Percentiles rank a stretch among this genome's conserved stretches.
phyloP scores from a whole-genome alignment of 306 rosid genomes.

The Cucurbita moschata region DNA sequence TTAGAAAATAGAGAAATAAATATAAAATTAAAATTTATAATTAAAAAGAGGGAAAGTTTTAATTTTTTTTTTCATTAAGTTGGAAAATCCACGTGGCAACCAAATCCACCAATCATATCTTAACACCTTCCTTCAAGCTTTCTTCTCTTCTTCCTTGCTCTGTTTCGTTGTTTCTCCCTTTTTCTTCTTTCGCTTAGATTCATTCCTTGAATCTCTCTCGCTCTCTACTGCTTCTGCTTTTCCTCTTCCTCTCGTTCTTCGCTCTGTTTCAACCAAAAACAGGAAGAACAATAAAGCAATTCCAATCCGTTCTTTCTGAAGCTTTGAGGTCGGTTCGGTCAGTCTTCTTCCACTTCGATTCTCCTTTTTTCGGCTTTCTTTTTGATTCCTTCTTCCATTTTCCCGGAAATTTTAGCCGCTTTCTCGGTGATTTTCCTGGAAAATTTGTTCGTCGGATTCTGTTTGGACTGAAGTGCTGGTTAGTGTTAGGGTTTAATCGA shows the following conservation, averaged over 20 bases:
- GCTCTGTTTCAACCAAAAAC: neutral
- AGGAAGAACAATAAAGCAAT: neutral
- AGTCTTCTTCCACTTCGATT: neutral
- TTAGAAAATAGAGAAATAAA: too few relatives aligned
- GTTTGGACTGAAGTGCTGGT: neutral
- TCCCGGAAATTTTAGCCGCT: slow-evolving; percentile 7
- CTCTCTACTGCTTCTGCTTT: neutral
- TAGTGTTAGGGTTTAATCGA: neutral
- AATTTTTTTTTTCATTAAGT: neutral
- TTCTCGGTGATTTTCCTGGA: slow-evolving; percentile 6
- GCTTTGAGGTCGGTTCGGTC: neutral
- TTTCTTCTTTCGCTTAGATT: neutral
- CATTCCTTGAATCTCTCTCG: slow-evolving; percentile 1
- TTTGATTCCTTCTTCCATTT: neutral
- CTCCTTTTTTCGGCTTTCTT: neutral
- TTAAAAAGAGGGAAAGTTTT: too few relatives aligned
- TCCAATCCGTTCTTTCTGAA: neutral
- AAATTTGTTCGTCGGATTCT: slow-evolving; percentile 11
- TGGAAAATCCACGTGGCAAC: slow-evolving; percentile 5
- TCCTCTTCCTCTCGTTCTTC: neutral
- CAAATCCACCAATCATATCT: neutral
- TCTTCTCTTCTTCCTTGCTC: neutral
- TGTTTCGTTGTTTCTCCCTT: neutral
- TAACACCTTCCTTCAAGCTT: neutral
- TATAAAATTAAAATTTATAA: too few relatives aligned